phyloP scores from a whole-genome alignment of 2,329 filamentous ascomycete species.

The Pseudocercospora pini-densiflorae region DNA sequence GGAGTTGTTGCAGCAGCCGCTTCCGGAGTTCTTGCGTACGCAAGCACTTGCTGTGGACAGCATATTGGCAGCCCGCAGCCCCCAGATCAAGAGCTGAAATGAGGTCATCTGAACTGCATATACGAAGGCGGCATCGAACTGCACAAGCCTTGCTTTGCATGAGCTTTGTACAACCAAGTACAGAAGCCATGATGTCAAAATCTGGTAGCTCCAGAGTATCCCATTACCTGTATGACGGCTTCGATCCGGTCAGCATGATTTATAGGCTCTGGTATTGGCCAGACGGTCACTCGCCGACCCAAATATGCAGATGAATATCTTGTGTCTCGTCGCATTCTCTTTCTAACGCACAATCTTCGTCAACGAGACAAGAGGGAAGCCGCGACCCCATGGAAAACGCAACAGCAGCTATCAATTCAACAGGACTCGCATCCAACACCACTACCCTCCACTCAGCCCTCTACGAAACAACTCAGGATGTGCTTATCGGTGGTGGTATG shows the following conservation, averaged over 20 bases:
- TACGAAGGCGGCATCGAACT: too few relatives aligned
- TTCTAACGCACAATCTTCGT: neutral
- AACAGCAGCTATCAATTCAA: neutral
- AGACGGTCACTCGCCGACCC: neutral
- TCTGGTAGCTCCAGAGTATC: neutral
- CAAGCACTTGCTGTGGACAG: too few relatives aligned
- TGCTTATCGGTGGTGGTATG: too few relatives aligned
- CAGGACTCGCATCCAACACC: neutral
- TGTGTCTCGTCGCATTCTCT: neutral
- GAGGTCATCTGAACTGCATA: too few relatives aligned
- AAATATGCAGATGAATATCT: neutral
- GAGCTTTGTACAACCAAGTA: too few relatives aligned
- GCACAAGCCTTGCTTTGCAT: too few relatives aligned
- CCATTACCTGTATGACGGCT: neutral
- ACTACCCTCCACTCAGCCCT: neutral
- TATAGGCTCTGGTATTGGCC: neutral
- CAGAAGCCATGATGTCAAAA: neutral
- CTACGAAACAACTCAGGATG: too few relatives aligned
- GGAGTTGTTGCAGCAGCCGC: too few relatives aligned
- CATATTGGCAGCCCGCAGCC: too few relatives aligned
- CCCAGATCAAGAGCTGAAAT: too few relatives aligned
- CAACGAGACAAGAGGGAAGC: neutral
- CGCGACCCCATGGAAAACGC: neutral
- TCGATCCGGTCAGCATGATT: neutral
- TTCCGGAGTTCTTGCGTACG: too few relatives aligned